Conservation (phyloP, 768 basidiomycete genomes). For the Guyanaporus albipodus region DNA sequence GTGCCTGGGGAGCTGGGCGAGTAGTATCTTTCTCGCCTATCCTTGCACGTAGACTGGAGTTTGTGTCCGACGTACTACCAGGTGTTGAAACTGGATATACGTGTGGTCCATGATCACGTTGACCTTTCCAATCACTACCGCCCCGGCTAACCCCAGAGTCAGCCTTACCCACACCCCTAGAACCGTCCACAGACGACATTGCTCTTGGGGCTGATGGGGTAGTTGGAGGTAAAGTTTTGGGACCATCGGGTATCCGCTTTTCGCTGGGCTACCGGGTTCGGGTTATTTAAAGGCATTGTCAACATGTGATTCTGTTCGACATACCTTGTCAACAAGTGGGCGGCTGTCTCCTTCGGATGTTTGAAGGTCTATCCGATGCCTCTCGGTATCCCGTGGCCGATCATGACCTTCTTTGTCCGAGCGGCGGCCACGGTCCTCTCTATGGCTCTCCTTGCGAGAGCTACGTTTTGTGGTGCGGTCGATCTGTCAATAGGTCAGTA, state of each 20-base stretch:
- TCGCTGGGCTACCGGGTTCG: conserved; percentile 40
- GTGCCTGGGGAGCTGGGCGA: conserved; percentile 38
- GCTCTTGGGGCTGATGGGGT: conserved; percentile 71
- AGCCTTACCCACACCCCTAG: conserved; percentile 37
- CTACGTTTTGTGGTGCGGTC: conserved; percentile 79
- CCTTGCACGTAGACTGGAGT: conserved; percentile 49
- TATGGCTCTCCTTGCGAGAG: conserved; percentile 72
- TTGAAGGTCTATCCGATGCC: conserved; percentile 64
- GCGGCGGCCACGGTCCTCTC: conserved; percentile 70
- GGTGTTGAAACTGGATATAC: conserved; percentile 17
- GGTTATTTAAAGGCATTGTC: conserved; percentile 6
- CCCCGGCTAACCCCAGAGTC: conserved; percentile 36
- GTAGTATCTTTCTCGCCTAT: conserved; percentile 58
- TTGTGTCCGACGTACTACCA: conserved; percentile 20
- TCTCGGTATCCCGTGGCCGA: conserved; percentile 61
- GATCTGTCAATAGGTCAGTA: conserved; percentile 39
- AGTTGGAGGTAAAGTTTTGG: conserved; percentile 50
- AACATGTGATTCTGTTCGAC: conserved; percentile 10
- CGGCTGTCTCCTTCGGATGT: conserved; percentile 47
- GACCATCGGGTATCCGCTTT: conserved; percentile 54
- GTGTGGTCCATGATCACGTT: conserved; percentile 32
- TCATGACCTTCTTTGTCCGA: conserved; percentile 69
- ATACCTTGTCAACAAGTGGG: conserved; percentile 60
- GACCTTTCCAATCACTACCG: conserved; percentile 50
- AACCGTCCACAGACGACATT: conserved; percentile 51